Evolutionary conservation across 148 eudicot genomes (phyloP).

Genomic region (Rhododendron henanense): DNA sequence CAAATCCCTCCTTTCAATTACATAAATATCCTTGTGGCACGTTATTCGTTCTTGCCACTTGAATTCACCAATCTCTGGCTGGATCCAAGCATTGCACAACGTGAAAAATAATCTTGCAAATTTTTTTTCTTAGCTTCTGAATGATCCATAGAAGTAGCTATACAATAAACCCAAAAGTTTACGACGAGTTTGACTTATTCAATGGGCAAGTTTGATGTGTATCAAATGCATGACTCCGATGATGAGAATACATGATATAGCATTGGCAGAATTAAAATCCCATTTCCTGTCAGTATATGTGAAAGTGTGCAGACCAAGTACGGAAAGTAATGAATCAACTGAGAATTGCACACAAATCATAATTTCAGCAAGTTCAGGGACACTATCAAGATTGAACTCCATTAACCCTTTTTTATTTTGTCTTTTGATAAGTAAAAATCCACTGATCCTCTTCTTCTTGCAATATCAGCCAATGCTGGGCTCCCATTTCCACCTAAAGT

Average conservation of each 20-base stretch:
- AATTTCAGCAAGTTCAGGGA: not conserved
- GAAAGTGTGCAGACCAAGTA: not conserved
- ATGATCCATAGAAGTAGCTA: not conserved
- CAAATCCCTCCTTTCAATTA: not conserved
- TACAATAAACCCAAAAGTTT: not conserved
- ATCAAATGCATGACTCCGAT: not conserved
- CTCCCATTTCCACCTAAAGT: slow-evolving; percentile 1
- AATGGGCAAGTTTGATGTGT: not conserved
- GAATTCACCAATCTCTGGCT: slow-evolving; percentile 6
- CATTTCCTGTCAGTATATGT: not conserved
- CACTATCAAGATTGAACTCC: not conserved
- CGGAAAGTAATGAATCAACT: not conserved
- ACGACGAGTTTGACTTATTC: not conserved
- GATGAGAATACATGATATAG: not conserved
- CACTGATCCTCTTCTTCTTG: not conserved
- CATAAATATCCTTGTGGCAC: not conserved
- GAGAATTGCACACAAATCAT: not conserved
- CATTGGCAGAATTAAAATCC: not conserved
- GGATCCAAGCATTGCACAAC: not conserved
- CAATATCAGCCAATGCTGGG: not conserved
- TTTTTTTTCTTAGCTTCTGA: not conserved
- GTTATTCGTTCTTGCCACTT: not conserved
- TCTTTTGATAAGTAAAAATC: not conserved
- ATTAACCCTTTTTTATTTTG: not conserved
- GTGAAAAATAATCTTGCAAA: not conserved